Conservation (phyloP, 805 yeast species). For the Barnettozyma siamensis region DNA sequence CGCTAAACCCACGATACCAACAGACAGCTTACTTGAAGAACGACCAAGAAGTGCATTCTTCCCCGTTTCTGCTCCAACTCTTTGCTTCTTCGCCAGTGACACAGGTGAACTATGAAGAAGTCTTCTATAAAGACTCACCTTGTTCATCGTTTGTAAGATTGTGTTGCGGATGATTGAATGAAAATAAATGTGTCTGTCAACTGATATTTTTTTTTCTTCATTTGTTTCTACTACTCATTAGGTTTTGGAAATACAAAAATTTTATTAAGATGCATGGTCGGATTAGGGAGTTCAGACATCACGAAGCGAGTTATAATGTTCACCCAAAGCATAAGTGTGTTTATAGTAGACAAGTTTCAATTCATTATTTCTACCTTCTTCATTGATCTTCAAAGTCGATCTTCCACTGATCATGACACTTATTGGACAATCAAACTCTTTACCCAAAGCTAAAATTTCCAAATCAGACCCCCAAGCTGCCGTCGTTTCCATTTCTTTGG, state of each 20-base stretch:
- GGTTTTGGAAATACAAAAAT: too few species aligned
- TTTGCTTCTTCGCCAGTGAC: slow-evolving; percentile 16
- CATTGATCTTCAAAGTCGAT: slow-evolving; percentile 59
- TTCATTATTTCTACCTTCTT: slow-evolving; percentile 40
- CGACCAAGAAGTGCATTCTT: slow-evolving; percentile 22
- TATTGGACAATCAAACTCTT: slow-evolving; percentile 68
- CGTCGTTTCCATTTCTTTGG: slow-evolving; percentile 61
- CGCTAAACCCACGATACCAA: slow-evolving; percentile 77
- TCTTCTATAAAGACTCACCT: slow-evolving; percentile 1
- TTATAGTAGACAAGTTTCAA: slow-evolving; percentile 75
- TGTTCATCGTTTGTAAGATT: neutral
- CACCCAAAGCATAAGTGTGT: slow-evolving; percentile 86
- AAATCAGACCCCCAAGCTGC: slow-evolving; percentile 96
- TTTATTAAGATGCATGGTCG: too few species aligned
- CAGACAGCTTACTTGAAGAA: slow-evolving; percentile 24
- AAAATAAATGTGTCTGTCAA: too few species aligned
- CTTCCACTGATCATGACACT: slow-evolving; percentile 74
- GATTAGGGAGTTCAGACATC: slow-evolving; percentile 35
- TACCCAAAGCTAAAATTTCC: slow-evolving; percentile 79
- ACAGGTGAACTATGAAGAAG: slow-evolving; percentile 7
- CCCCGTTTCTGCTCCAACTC: slow-evolving; percentile 1
- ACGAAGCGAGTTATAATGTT: slow-evolving; percentile 83
- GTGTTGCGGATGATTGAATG: too few species aligned
- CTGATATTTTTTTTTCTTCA: neutral
- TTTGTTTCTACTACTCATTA: too few species aligned